Base-by-base conservation (phyloP, 2,329 filamentous ascomycete species). In the Coleophoma cylindrospora region DNA sequence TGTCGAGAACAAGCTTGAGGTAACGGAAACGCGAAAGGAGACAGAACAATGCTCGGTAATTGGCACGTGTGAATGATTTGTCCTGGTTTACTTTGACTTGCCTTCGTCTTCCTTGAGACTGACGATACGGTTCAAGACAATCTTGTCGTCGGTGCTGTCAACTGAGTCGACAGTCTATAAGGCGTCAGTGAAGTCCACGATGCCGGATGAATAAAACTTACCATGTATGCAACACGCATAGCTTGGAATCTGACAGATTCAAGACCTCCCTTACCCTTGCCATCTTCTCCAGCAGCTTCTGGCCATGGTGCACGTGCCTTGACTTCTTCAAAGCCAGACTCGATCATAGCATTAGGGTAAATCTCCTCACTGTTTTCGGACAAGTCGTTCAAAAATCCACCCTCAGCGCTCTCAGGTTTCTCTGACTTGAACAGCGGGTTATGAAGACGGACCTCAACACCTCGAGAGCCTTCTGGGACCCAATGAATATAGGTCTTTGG, bases 101-200 rank as follows among this genome's bases (percentile, higher is more conserved):
- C 83, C 83, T n/a, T 80, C 73, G 64, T 95, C 89, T 70, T 96
- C 91, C 74, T 95, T 95, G 63, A 96, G 70, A 44, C 87, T 89
- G 19, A 97, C 91, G 62, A 97, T 96, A 47, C 90, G 80, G 72
- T 97, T 97, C 32, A 97, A 72, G 44, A 97, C 81, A 57, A 95
- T 75, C 67, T 86, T 89, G n/a, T 89, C 87, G 33, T 82, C 80
- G 0, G 82, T 87, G 52, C 83, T 88, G 61, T 95, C 90, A 8
- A 27, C 27, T 1, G 79, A 81, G 66, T 96, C 91, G 67, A 95
- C 75, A 54, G 74, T 83, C 83, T 65, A 48, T 47, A 51, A 48
- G 34, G 36, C 46, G 22, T 49, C 45, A 54, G 45, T 34, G 6
- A 44, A 7, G 14, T 15, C 4, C 12, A 44, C 19, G 15, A 32